Evolutionary conservation across 2,329 filamentous ascomycete genomes (phyloP).

Genomic region (Scytalidium lignicola): DNA sequence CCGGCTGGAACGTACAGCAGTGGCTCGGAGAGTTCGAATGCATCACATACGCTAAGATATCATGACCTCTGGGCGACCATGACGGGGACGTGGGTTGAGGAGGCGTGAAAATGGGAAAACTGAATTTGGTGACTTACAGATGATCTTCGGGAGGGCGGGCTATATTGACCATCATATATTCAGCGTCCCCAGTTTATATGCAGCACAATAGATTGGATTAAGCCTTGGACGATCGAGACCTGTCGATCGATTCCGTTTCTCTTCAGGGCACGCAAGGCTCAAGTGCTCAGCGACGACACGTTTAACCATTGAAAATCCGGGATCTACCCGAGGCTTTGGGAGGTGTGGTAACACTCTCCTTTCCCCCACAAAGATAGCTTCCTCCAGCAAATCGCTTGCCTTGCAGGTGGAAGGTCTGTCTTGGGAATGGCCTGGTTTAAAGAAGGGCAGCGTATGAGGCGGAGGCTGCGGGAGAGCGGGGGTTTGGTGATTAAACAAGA

Average conservation of each 20-base stretch:
- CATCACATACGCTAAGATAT: conserved; percentile 7
- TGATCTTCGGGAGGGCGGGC: neutral
- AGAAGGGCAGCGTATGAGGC: neutral
- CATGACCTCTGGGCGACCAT: conserved; percentile 25
- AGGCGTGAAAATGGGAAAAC: conserved; percentile 1
- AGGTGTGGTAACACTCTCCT: neutral
- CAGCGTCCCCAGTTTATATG: conserved; percentile 1
- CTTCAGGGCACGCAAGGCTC: no score
- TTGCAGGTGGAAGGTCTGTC: neutral
- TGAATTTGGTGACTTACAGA: neutral
- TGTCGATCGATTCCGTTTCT: neutral
- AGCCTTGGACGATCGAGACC: conserved; percentile 1
- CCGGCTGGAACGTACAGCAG: neutral
- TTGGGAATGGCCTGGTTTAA: neutral
- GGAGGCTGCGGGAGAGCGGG: no score
- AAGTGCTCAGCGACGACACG: neutral
- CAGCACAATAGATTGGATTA: conserved; percentile 11
- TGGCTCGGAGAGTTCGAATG: neutral
- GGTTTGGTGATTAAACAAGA: no score
- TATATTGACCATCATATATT: neutral
- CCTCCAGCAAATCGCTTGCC: neutral
- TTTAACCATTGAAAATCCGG: neutral
- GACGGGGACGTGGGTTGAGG: conserved; percentile 21
- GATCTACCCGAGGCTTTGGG: neutral
- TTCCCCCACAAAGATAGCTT: neutral